Base-by-base conservation (phyloP, 148 eudicot genomes). In the Oxyria digyna region DNA sequence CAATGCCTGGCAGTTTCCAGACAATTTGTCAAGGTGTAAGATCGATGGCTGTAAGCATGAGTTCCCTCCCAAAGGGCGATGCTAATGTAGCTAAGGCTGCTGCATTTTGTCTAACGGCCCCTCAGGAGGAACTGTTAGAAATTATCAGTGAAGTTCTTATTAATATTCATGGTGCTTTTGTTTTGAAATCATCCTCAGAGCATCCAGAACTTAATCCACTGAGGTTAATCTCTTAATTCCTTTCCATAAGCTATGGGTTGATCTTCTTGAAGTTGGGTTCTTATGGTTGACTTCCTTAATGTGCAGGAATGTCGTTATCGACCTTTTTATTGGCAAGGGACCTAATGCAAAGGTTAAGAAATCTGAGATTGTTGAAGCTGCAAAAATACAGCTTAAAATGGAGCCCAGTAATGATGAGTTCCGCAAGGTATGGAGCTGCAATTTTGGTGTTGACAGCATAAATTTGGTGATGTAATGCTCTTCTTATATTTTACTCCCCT, bases 281-380 rank as follows among this genome's bases (percentile, higher is more conserved):
- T 59, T 18, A 59, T 29, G 2, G 38, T 29, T 14, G 38, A 33
- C 10, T 59, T 31, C 8, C 20, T 14, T 4, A 31, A 4, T 10
- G 42, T 69, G 71, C 86, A 90, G 98, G 84, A 82, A 79, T 62
- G 59, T 84, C 67, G 86, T 94, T 20, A 82, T 94, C 74, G 84
- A 82, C 72, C 89, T 88, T 62, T 79, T 87, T 69, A 71, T 82
- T 74, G 97, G 84, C 38, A 79, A 75, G 70, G 85, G 86, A 35
- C 87, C 91, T 4, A 80, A 81, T 73, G 96, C 83, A 48, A 87
- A 84, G 84, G 90, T 94, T 67, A 94, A 82, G 76, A 90, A 82
- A 80, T 80, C 90, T 54, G 69, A 81, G 64, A 76, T 94, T 75
- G 21, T 80, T 54, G 92, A 82, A 81, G 98, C 97, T 82, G 87